Conservation (phyloP, 116 monocot species). For the Cymodocea nodosa region DNA sequence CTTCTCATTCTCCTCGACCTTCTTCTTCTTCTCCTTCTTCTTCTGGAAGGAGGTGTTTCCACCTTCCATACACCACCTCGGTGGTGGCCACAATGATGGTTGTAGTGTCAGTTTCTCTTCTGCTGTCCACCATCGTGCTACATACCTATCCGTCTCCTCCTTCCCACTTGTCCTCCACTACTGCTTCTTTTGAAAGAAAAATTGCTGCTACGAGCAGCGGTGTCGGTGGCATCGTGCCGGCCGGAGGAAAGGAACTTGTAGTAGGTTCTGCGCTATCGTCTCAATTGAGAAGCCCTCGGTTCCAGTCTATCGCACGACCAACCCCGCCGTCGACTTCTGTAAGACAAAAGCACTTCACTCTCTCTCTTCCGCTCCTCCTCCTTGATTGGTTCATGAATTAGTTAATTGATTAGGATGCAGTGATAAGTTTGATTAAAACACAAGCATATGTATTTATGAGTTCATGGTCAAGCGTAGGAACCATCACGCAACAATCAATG, state of each 20-base stretch:
- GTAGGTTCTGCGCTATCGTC: background rate
- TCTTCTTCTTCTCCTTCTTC: background rate
- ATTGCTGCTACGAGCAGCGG: no score
- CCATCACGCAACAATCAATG: no score
- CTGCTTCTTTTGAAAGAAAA: background rate
- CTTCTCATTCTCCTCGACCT: background rate
- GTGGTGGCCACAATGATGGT: background rate
- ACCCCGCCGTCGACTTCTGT: background rate
- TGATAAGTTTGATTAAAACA: no score
- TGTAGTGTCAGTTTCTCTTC: background rate
- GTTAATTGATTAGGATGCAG: no score
- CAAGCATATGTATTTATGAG: no score
- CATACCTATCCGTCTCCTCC: background rate
- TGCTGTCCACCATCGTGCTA: background rate
- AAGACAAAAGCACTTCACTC: no score
- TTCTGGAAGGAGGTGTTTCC: background rate
- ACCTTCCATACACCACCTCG: background rate
- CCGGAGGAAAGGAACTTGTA: background rate
- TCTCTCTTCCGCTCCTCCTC: background rate
- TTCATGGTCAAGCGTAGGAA: no score
- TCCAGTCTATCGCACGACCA: background rate
- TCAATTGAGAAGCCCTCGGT: no score
- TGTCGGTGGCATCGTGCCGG: background rate
- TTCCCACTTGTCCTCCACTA: background rate
- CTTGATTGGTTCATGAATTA: no score